Conservation (phyloP, 441 rosid genomes). For the Bruguiera hainesii region DNA sequence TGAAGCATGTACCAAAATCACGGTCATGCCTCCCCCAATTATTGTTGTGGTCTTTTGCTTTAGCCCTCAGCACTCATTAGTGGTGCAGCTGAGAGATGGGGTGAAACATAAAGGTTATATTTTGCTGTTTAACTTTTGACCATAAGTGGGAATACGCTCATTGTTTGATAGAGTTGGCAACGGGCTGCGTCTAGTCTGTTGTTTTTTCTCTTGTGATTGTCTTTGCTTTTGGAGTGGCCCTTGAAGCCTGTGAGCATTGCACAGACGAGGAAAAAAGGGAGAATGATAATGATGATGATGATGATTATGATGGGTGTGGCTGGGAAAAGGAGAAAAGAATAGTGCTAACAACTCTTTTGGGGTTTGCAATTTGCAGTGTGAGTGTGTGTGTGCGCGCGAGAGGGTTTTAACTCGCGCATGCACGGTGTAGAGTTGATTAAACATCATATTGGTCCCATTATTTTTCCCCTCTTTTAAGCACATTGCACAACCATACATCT, state of each 20-base stretch:
- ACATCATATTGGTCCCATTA: conserved; percentile 4
- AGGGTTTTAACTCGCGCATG: conserved; percentile 1
- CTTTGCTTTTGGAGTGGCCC: conserved; percentile 17
- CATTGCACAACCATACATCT: too few species aligned
- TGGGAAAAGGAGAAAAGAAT: neutral
- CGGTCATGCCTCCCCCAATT: conserved; percentile 30
- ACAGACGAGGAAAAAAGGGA: neutral
- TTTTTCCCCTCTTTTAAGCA: neutral
- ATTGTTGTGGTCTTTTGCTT: conserved; percentile 21
- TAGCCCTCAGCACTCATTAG: conserved; percentile 28
- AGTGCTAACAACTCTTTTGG: neutral
- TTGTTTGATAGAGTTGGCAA: conserved; percentile 10
- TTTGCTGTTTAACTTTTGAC: conserved; percentile 17
- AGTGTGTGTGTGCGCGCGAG: too few species aligned
- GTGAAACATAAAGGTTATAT: conserved; percentile 3
- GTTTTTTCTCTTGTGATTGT: neutral
- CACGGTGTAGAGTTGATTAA: neutral
- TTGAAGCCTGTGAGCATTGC: conserved; percentile 5
- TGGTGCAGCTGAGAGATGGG: conserved; percentile 19
- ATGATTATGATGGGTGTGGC: conserved; percentile 1
- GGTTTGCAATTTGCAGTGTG: conserved; percentile 8
- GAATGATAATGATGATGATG: conserved; percentile 1
- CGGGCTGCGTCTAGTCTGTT: neutral
- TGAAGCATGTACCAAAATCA: conserved; percentile 18
- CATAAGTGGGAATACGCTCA: conserved; percentile 9